phyloP scores from a whole-genome alignment of 768 basidiomycete species.

The Amanita fuliginea region DNA sequence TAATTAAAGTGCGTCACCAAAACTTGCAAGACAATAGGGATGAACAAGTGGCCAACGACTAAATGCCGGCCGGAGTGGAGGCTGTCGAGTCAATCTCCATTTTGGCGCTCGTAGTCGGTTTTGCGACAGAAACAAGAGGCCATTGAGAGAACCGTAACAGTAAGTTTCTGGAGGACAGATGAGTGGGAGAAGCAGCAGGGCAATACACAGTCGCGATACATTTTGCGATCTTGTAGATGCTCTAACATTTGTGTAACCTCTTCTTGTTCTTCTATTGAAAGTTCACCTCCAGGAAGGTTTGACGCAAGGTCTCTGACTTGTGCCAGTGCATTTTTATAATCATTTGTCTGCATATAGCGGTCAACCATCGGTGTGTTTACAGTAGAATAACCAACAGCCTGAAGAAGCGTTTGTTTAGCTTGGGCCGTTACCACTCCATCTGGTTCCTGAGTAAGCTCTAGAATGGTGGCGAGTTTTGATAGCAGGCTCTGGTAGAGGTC shows the following conservation, averaged over 20 bases:
- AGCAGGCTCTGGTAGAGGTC: constrained; percentile 45
- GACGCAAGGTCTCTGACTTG: constrained; percentile 51
- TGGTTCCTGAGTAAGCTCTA: constrained; percentile 48
- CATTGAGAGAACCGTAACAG: constrained; percentile 39
- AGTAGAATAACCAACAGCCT: constrained; percentile 35
- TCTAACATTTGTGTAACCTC: constrained; percentile 63
- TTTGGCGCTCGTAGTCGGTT: constrained; percentile 18
- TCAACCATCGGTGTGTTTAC: neutral
- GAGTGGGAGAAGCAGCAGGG: neutral
- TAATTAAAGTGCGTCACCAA: no score
- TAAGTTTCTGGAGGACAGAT: constrained; percentile 32
- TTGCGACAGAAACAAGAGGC: constrained; percentile 22
- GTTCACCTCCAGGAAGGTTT: constrained; percentile 62
- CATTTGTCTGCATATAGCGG: constrained; percentile 43
- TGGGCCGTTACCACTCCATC: constrained; percentile 45
- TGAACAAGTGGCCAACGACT: no score
- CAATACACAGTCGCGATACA: constrained; percentile 24
- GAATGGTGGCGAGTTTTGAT: constrained; percentile 45
- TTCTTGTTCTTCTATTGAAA: constrained; percentile 57
- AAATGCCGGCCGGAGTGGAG: constrained; percentile 47
- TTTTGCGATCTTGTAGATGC: constrained; percentile 49
- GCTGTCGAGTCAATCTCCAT: constrained; percentile 73
- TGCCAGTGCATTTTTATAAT: constrained; percentile 47
- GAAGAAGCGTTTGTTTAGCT: constrained; percentile 54
- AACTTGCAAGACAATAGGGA: no score